These are phyloP conservation scores for Podospora comata DNA, from an alignment of 495 filamentous ascomycete genomes.

Conservation along the genomic window DNA sequence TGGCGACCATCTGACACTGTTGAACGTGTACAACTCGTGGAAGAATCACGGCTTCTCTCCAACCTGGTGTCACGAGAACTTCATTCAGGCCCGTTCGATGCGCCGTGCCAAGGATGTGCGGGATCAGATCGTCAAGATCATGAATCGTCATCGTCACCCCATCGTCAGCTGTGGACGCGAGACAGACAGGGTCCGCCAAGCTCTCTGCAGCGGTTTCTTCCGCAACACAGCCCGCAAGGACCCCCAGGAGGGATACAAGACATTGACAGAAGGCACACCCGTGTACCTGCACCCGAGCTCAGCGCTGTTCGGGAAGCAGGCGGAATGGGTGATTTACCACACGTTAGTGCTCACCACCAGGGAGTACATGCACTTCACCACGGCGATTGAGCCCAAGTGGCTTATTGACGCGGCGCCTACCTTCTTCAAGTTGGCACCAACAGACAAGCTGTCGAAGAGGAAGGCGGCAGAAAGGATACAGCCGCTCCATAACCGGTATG, in stretches of 20 bases:
- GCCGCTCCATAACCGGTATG: slow-evolving; percentile 88
- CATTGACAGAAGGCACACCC: slow-evolving; percentile 87
- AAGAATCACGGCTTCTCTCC: slow-evolving; percentile 74
- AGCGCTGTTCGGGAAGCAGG: slow-evolving; percentile 90
- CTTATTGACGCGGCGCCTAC: slow-evolving; percentile 89
- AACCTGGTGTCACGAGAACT: slow-evolving; percentile 97
- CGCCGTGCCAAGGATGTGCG: slow-evolving; percentile 86
- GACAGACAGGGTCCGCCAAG: slow-evolving; percentile 84
- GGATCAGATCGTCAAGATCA: slow-evolving; percentile 86
- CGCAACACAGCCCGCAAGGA: slow-evolving; percentile 93
- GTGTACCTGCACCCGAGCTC: slow-evolving; percentile 91
- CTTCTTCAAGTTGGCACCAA: slow-evolving; percentile 97
- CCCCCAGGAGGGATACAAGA: slow-evolving; percentile 94
- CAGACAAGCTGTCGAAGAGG: slow-evolving; percentile 80
- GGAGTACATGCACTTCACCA: slow-evolving; percentile 96
- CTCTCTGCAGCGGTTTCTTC: slow-evolving; percentile 92
- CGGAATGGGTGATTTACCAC: slow-evolving; percentile 94
- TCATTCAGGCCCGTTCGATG: slow-evolving; percentile 89
- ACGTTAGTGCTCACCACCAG: slow-evolving; percentile 85
- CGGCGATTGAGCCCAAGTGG: slow-evolving; percentile 88
- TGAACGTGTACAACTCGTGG: slow-evolving; percentile 97
- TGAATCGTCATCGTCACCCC: slow-evolving; percentile 79
- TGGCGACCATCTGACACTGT: slow-evolving; percentile 88
- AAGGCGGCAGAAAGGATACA: slow-evolving; percentile 94
- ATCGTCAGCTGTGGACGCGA: slow-evolving; percentile 82